phyloP scores from a whole-genome alignment of 441 rosid species.

The Gossypium laxum region DNA sequence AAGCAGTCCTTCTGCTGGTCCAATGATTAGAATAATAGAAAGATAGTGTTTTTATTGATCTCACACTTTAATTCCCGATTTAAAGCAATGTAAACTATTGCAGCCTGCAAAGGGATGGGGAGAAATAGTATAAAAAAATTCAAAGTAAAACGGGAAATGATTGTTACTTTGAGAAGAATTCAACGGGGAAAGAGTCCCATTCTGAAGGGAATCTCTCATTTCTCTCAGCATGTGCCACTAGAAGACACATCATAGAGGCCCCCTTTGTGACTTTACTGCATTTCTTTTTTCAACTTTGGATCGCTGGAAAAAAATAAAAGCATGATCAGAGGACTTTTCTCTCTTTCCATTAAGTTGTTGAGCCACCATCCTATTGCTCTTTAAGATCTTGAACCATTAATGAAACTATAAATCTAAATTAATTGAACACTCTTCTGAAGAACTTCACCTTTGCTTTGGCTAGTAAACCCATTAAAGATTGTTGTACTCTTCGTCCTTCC shows the following conservation, averaged over 20 bases:
- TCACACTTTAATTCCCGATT: neutral
- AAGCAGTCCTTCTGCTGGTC: neutral
- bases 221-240: slow-evolving; percentile 23
- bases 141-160: neutral
- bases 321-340: slow-evolving; percentile 4
- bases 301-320: slow-evolving; percentile 9
- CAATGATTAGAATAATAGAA: neutral
- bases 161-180: neutral
- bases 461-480: neutral
- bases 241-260: neutral
- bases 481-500: neutral
- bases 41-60: neutral
- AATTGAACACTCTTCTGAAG: neutral
- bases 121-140: neutral
- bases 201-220: slow-evolving; percentile 22
- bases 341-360: neutral
- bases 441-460: neutral
- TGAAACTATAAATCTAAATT: neutral
- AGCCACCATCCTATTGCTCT: neutral
- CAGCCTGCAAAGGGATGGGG: neutral
- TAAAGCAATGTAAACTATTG: neutral
- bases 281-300: slow-evolving; percentile 8
- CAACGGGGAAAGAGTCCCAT: slow-evolving; percentile 11
- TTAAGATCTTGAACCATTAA: neutral
- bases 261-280: slow-evolving; percentile 5